phyloP scores from a whole-genome alignment of 352 stramenopile genomes.

The Phytopythium kandeliae region DNA sequence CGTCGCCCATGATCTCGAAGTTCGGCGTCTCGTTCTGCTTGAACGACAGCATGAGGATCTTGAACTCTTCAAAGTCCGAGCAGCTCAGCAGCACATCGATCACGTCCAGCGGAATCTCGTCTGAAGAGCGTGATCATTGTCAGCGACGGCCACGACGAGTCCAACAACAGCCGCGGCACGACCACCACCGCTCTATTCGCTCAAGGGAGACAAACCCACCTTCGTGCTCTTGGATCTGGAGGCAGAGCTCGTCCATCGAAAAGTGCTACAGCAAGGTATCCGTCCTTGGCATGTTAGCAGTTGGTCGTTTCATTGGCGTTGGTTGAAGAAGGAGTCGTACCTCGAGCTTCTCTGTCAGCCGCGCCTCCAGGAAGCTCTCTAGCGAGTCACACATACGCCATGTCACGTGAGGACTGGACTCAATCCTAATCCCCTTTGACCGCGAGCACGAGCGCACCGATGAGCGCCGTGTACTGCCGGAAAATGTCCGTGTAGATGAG shows the following conservation, averaged over 20 bases:
- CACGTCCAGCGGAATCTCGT: constrained; percentile 73
- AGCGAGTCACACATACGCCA: neutral
- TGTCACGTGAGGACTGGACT: too few species aligned
- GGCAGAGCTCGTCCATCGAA: constrained; percentile 74
- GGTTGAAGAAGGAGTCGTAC: constrained; percentile 11
- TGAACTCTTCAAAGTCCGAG: constrained; percentile 86
- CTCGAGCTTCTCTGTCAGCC: constrained; percentile 58
- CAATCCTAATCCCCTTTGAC: neutral
- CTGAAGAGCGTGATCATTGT: too few species aligned
- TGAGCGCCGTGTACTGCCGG: constrained; percentile 70
- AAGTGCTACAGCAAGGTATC: constrained; percentile 39
- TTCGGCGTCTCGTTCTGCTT: constrained; percentile 76
- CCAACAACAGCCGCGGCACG: too few species aligned
- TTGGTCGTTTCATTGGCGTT: too few species aligned
- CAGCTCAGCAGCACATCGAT: constrained; percentile 78
- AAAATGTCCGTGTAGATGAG: constrained; percentile 80
- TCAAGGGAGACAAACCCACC: constrained; percentile 9
- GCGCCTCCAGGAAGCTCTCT: constrained; percentile 71
- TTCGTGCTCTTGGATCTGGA: constrained; percentile 84
- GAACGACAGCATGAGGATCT: constrained; percentile 82
- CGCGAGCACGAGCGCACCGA: constrained; percentile 34
- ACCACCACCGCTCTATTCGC: too few species aligned
- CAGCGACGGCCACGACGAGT: too few species aligned
- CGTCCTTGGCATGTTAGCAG: neutral
- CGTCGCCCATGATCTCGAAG: constrained; percentile 73